Base-by-base conservation (phyloP, 116 monocot species). In the Zostera marina region DNA sequence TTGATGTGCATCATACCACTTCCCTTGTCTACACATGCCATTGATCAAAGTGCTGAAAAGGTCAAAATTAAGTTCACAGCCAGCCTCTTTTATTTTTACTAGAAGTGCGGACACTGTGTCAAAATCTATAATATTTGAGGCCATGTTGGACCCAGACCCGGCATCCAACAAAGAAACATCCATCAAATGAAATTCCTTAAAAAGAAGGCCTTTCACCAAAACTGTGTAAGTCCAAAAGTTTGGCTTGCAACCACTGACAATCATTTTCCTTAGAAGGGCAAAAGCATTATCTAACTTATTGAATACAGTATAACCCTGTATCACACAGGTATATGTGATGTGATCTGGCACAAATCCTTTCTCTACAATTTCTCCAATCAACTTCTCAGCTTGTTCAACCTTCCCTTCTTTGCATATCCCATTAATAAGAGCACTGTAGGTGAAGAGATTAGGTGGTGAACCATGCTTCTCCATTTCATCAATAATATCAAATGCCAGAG, bases 21-120 rank as follows among this genome's bases (percentile, higher is more conserved):
- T 77, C 15, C 81, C 84, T 70, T 87, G 79, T 68, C 54, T 70
- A 73, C 83, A 81, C 41, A 92, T 72, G 70, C 84, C 81, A 61
- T 43, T 60, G 7, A 69, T 56, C 24, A 92, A 14, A 62, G 72
- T 81, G 23, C 66, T 65, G 23, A 76, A 79, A 9, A 68, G 39
- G 56, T 76, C 63, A 49, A 42, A 25, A 66, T 62, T 59, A 47
- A 73, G 23, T 22, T 72, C 60, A 56, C 43, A 68, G 32, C 81
- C 87, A 56, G 46, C 69, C 25, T 81, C 78, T 55, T 47, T 56
- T 63, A 92, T 70, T 67, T 64, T 92, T 21, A 41, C 40, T 42
- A 87, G 56, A 48, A 92, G 69, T 8, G 19, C 68, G 24, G 76
- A 74, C 61, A 83, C 63, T 19, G 56, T 63, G 11, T 87, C 76